Evolutionary conservation across 257 asterid species (phyloP).

Genomic region (Solanum pimpinellifolium): DNA sequence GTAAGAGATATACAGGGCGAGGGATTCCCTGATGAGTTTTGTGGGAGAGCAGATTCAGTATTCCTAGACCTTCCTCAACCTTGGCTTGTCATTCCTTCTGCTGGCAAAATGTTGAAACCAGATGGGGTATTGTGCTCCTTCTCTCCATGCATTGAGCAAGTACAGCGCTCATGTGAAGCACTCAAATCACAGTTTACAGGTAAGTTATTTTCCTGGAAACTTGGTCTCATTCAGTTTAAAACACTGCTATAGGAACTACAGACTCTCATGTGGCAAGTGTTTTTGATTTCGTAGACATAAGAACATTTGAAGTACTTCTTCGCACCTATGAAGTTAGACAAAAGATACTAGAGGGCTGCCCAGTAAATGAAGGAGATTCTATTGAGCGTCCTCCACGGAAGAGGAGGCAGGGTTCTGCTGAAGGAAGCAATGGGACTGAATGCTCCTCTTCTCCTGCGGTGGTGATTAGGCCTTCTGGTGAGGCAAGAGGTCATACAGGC

Average conservation of each 20-base stretch:
- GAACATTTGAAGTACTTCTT: constrained; percentile 86
- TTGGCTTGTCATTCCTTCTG: constrained; percentile 93
- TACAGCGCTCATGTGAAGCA: constrained; percentile 72
- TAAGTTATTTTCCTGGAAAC: not conserved
- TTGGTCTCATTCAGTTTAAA: not conserved
- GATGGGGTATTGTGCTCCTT: constrained; percentile 91
- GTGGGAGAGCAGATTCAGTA: constrained; percentile 62
- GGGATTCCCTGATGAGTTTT: constrained; percentile 81
- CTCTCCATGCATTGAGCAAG: constrained; percentile 98
- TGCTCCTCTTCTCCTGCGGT: constrained; percentile 25
- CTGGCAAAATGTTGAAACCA: constrained; percentile 79
- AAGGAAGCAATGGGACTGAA: constrained; percentile 29
- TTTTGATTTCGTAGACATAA: constrained; percentile 42
- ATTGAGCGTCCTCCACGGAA: constrained; percentile 30
- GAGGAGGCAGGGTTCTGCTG: constrained; percentile 52
- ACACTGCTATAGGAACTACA: not conserved
- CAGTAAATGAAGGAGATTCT: constrained; percentile 33
- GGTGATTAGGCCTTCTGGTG: constrained; percentile 61
- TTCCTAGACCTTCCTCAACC: constrained; percentile 98
- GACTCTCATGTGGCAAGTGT: not conserved
- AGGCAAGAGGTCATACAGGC: constrained; percentile 89
- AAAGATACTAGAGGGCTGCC: constrained; percentile 44
- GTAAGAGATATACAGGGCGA: constrained; percentile 90
- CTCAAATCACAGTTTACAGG: constrained; percentile 63
- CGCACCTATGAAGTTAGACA: constrained; percentile 72